Evolutionary conservation across 768 basidiomycete genomes (phyloP), one percentile per base, ranked within the genome.

Genomic region (Boletus subcaerulescens): DNA sequence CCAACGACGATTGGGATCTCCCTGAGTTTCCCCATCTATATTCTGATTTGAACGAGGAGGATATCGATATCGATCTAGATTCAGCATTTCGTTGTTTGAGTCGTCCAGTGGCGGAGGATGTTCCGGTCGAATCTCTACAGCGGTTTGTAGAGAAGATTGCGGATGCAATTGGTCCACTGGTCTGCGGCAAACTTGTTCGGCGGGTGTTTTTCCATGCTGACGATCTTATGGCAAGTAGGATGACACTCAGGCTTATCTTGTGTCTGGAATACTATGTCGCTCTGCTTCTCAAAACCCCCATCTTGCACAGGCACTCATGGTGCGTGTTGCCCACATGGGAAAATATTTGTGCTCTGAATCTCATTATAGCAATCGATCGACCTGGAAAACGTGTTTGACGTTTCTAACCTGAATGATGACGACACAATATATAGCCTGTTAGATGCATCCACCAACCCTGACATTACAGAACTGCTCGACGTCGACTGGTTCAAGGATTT

Each of bases 1-100:
- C 81, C 12, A 80, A 83, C 56, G 85, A 90, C n/a, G 89, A 91
- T 53, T 91, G 88, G 88, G 87, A 89, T 55, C 71, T 81, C 26
- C 82, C 82, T 2, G 82, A 83, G 12, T 91, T 91, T 61, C 89
- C 90, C 0, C 80, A 85, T 64, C 65, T 90, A 22, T 82, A 85
- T 59, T 78, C 86, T 2, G 81, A 89, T 64, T 65, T 91, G 32
- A 76, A 77, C 24, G 74, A 72, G n/a, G 73, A 74, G 15, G 63
- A 75, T n/a, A 71, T 76, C 4, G 79, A 81, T 33, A 76, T 83
- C 50, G 81, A 85, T 63, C 66, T 91, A 4, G 82, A 86, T 57
- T 74, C 72, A 26, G 80, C 86, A 3, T 77, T 81, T 48, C 73
- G 79, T 40, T 70, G 78, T 32, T 74, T 82, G 18, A 77, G 77